Evolutionary conservation across 2,329 filamentous ascomycete species (phyloP).

Genomic region (Davidsoniella eucalypti): DNA sequence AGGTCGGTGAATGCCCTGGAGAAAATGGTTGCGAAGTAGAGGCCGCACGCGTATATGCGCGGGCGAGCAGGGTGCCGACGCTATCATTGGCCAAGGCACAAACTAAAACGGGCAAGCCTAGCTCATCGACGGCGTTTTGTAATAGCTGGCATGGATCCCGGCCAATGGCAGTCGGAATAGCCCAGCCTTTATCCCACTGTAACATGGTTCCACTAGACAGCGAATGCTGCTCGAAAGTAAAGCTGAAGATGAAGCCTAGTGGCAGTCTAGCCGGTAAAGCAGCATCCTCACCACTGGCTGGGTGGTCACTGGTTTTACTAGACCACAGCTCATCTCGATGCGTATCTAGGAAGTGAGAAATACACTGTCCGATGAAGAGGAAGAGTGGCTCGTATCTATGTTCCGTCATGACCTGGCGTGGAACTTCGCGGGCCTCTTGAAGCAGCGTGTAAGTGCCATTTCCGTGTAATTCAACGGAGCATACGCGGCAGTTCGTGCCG

Average conservation of each 20-base stretch:
- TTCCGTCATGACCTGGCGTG: slow-evolving; percentile 15
- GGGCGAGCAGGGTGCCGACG: slow-evolving; percentile 63
- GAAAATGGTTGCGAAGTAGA: no score
- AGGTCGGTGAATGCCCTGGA: slow-evolving; percentile 27
- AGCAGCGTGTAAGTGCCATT: slow-evolving; percentile 56
- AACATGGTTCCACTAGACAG: slow-evolving; percentile 52
- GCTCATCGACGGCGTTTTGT: slow-evolving; percentile 53
- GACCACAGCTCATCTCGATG: neutral
- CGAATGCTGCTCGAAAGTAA: slow-evolving; percentile 60
- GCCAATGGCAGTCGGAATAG: slow-evolving; percentile 59
- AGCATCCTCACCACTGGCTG: neutral
- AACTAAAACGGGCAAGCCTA: slow-evolving; percentile 52
- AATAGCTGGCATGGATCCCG: slow-evolving; percentile 59
- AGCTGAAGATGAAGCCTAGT: slow-evolving; percentile 30
- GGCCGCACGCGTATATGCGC: slow-evolving; percentile 51
- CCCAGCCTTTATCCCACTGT: slow-evolving; percentile 69
- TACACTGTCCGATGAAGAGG: slow-evolving; percentile 56
- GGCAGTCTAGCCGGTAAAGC: slow-evolving; percentile 9
- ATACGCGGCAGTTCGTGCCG: slow-evolving; percentile 22
- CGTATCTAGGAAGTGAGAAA: slow-evolving; percentile 44
- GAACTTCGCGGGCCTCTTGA: slow-evolving; percentile 29
- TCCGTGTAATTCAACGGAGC: slow-evolving; percentile 25
- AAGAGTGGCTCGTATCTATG: slow-evolving; percentile 42
- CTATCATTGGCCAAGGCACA: slow-evolving; percentile 66
- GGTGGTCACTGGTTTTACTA: neutral